Percentiles rank a stretch among this genome's conserved stretches.
Conservation (phyloP, 345 rosid genomes). For the Populus nigra region DNA sequence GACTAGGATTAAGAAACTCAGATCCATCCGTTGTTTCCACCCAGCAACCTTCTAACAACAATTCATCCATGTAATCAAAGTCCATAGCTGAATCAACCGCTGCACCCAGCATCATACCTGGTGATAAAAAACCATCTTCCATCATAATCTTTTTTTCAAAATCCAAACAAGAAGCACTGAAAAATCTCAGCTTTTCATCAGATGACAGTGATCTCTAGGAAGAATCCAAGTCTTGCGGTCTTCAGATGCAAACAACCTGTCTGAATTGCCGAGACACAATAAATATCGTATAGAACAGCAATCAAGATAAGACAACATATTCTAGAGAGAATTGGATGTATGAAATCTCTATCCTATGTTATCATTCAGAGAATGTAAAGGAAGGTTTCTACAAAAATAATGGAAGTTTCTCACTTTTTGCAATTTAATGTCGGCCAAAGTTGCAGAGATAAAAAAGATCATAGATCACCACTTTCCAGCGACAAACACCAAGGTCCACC, state of each 20-base stretch:
- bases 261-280: conserved; percentile 6
- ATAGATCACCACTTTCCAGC: neutral
- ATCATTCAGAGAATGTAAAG: neutral
- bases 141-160: conserved; percentile 29
- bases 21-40: conserved; percentile 80
- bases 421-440: conserved; percentile 13
- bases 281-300: conserved; percentile 6
- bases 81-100: conserved; percentile 57
- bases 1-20: conserved; percentile 55
- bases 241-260: conserved; percentile 22
- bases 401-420: conserved; percentile 8
- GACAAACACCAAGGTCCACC: conserved; percentile 8
- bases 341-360: neutral
- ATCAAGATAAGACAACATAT: conserved; percentile 1
- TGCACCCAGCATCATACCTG: conserved; percentile 29
- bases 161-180: conserved; percentile 1
- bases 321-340: neutral
- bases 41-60: conserved; percentile 91
- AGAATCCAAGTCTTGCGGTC: conserved; percentile 11
- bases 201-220: conserved; percentile 2
- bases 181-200: conserved; percentile 9
- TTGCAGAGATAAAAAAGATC: neutral
- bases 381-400: neutral
- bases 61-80: conserved; percentile 66
- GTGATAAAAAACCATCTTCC: conserved; percentile 56